phyloP scores from a whole-genome alignment of 163 green algal species.

The Chlamydomonas reinhardtii region DNA sequence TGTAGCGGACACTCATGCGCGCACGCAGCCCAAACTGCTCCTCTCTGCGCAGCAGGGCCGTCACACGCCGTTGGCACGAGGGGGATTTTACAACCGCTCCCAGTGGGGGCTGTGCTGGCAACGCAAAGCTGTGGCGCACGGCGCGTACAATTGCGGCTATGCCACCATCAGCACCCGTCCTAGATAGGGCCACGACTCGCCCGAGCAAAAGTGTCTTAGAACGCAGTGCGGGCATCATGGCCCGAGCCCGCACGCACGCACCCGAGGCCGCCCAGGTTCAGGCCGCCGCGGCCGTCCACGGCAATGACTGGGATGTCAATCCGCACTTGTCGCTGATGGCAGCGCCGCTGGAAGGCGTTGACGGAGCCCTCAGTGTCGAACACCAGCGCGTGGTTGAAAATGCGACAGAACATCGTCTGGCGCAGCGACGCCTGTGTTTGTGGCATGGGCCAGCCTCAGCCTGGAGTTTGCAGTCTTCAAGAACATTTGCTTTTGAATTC shows the following conservation, averaged over 20 bases:
- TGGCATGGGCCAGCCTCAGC: too few relatives aligned
- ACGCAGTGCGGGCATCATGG: too few relatives aligned
- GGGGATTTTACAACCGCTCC: too few relatives aligned
- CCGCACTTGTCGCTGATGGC: neutral
- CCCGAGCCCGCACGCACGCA: too few relatives aligned
- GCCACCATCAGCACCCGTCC: too few relatives aligned
- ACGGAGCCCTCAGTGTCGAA: constrained; percentile 20
- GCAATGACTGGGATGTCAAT: neutral
- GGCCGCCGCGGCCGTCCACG: neutral
- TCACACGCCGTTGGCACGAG: neutral
- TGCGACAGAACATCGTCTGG: constrained; percentile 25
- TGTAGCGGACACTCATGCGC: neutral
- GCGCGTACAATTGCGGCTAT: too few relatives aligned
- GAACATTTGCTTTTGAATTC: too few relatives aligned
- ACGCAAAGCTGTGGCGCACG: too few relatives aligned
- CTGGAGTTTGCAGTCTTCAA: too few relatives aligned
- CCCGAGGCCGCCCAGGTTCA: constrained; percentile 12
- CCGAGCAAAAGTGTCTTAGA: too few relatives aligned
- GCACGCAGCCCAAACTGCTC: constrained; percentile 4
- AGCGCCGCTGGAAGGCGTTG: neutral
- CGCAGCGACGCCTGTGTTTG: neutral
- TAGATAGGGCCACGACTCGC: too few relatives aligned
- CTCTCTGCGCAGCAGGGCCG: neutral
- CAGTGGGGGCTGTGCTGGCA: too few relatives aligned
- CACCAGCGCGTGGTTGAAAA: constrained; percentile 8